These are phyloP conservation scores for Penicillium sp. DNA, from an alignment of 2,329 filamentous ascomycete species.

Conservation along the genomic window DNA sequence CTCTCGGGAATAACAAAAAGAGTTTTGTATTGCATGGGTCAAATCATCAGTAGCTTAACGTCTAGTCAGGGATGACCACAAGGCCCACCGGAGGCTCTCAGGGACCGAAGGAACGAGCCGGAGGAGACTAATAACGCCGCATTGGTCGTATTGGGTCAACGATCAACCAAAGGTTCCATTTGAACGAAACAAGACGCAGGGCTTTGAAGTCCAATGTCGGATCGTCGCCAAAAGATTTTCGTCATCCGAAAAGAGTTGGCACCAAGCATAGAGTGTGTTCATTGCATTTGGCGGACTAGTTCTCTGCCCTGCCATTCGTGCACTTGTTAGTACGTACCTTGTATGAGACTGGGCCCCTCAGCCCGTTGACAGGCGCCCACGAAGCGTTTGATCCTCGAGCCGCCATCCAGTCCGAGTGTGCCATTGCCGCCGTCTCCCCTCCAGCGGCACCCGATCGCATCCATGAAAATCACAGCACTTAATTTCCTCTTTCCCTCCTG, in stretches of 20 bases:
- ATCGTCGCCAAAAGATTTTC: constrained; percentile 2
- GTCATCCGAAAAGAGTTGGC: constrained; percentile 4
- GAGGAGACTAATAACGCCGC: constrained; percentile 6
- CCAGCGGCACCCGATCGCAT: constrained; percentile 25
- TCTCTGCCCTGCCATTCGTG: constrained; percentile 23
- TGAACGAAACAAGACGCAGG: constrained; percentile 1
- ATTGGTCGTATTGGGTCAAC: constrained; percentile 14
- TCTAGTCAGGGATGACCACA: constrained; percentile 4
- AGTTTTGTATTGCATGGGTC: neutral
- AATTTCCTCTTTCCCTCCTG: constrained; percentile 14
- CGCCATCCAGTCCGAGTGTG: constrained; percentile 24
- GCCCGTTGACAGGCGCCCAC: constrained; percentile 23
- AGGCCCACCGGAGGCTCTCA: constrained; percentile 1
- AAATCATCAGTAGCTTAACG: neutral
- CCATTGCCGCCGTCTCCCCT: constrained; percentile 18
- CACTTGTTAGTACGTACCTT: constrained; percentile 28
- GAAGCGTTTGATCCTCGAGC: constrained; percentile 24
- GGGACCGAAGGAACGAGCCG: constrained; percentile 9
- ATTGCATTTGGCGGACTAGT: constrained; percentile 10
- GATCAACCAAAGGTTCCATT: constrained; percentile 8
- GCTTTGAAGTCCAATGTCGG: neutral
- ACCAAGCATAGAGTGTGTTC: neutral
- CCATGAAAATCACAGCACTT: constrained; percentile 24
- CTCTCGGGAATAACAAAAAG: constrained; percentile 4
- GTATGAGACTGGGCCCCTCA: constrained; percentile 26